Conservation (phyloP, 2,329 filamentous ascomycete species). For the Colletotrichum lindemuthianum region DNA sequence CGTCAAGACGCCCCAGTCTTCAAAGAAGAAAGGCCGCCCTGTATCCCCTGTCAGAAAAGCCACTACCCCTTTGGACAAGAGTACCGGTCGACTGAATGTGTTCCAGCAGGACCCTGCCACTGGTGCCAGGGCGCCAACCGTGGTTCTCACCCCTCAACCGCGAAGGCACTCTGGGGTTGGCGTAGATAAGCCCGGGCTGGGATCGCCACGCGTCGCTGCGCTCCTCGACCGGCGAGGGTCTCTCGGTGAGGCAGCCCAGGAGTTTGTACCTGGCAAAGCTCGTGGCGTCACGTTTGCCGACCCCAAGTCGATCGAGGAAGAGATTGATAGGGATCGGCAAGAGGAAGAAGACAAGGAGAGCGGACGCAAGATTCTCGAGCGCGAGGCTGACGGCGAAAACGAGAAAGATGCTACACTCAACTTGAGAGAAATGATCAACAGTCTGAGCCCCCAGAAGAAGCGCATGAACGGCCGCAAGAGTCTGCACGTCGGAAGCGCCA, state of each 20-base stretch:
- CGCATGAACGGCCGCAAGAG: slow-evolving; percentile 76
- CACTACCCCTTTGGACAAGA: slow-evolving; percentile 45
- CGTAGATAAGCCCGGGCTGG: slow-evolving; percentile 75
- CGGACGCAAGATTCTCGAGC: slow-evolving; percentile 64
- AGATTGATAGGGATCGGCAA: slow-evolving; percentile 70
- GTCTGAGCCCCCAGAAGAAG: slow-evolving; percentile 80
- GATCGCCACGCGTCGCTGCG: slow-evolving; percentile 78
- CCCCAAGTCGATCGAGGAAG: slow-evolving; percentile 68
- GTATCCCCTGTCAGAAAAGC: slow-evolving; percentile 38
- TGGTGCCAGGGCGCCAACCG: slow-evolving; percentile 68
- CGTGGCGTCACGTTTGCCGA: slow-evolving; percentile 71
- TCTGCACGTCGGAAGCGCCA: slow-evolving; percentile 78
- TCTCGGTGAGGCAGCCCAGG: slow-evolving; percentile 72
- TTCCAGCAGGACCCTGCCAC: slow-evolving; percentile 65
- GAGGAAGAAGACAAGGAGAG: slow-evolving; percentile 71
- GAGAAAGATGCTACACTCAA: slow-evolving; percentile 73
- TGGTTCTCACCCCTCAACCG: slow-evolving; percentile 70
- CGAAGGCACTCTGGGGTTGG: slow-evolving; percentile 75
- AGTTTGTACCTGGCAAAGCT: slow-evolving; percentile 67
- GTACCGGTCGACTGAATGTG: slow-evolving; percentile 42
- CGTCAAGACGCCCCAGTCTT: slow-evolving; percentile 37
- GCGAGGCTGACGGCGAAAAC: slow-evolving; percentile 60
- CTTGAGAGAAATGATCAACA: slow-evolving; percentile 81
- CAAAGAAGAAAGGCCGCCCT: slow-evolving; percentile 33
- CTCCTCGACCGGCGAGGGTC: slow-evolving; percentile 77